Base-by-base conservation (phyloP, 2,329 filamentous ascomycete genomes). In the Mollisiaceae sp. region DNA sequence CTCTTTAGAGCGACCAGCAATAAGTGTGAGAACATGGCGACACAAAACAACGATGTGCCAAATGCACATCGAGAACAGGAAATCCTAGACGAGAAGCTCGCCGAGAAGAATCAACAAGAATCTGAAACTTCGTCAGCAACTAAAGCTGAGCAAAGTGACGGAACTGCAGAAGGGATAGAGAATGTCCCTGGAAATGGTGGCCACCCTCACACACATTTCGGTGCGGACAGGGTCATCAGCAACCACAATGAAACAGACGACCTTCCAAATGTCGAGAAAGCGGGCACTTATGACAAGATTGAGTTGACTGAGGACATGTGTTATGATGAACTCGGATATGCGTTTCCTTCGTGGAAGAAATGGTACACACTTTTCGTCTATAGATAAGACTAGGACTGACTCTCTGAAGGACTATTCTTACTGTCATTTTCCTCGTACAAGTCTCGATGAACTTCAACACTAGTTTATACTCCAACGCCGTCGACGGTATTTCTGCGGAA, bases 381-480 rank as follows among this genome's bases (percentile, higher is more conserved):
- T 6, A 36, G 9, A 12, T 12, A 45, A 24, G 27, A 22, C 8
- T 22, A 35, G 24, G 35, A 36, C 58, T 38, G 15, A 59, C 59
- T 38, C 3, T 60, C 41, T 39, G 3, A 27, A 70, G 68, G 73
- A 86, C 81, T 73, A 90, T 92, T 71, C 83, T 92, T 63, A 83
- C 83, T n/a, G 83, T 91, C 75, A 90, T 92, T 76, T 91, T 91
- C 79, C 79, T 89, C 71, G 89, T 92, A 4, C 90, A 92, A 75
- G 85, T 88, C 1, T 91, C 89, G 3, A 92, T 92, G 89, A 92
- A 92, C 80, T 91, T 92, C 81, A 92, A 92, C 79, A 91, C 89
- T 3, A 89, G 86, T 60, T 82, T 92, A 8, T 92, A 91, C 78
- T 91, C 89, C 24, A 91, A 91, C 70, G 90, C 86, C 56, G 80